Percentiles rank a stretch among this genome's conserved stretches.
These are phyloP conservation scores for Lodderomyces margitis DNA, from an alignment of 1,139 yeast species.

Conservation along the genomic window DNA sequence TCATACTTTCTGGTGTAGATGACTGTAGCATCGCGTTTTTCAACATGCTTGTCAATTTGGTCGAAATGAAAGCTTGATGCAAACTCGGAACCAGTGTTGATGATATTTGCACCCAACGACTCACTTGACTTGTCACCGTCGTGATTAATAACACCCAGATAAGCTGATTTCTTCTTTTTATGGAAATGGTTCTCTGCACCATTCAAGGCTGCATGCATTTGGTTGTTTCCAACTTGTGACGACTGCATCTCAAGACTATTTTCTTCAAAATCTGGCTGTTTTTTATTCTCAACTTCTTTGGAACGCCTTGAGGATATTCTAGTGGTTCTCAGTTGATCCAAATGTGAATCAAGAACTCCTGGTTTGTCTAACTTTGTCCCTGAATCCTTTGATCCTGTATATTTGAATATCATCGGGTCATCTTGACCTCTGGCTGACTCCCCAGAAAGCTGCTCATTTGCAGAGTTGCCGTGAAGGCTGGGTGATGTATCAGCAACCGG, in stretches of 20 bases:
- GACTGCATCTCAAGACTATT: too few relatives aligned
- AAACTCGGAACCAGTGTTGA: neutral
- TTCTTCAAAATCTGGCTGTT: too few relatives aligned
- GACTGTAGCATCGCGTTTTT: conserved; percentile 4
- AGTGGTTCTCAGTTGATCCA: neutral
- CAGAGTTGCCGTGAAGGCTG: too few relatives aligned
- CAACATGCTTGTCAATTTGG: neutral
- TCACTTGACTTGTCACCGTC: neutral
- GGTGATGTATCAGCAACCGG: too few relatives aligned
- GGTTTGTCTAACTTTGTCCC: too few relatives aligned
- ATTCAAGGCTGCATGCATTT: neutral
- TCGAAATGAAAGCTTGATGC: neutral
- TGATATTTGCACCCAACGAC: neutral
- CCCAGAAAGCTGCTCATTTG: too few relatives aligned
- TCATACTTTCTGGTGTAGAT: neutral
- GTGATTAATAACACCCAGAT: neutral
- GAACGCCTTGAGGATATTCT: too few relatives aligned
- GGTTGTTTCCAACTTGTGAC: neutral
- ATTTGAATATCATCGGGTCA: too few relatives aligned
- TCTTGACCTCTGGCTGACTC: too few relatives aligned
- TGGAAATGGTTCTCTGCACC: neutral
- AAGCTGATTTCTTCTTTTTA: neutral
- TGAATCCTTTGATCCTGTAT: too few relatives aligned
- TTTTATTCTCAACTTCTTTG: too few relatives aligned
- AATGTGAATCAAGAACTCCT: too few relatives aligned